Conservation (phyloP, 148 eudicot genomes). For the Oxyria digyna region DNA sequence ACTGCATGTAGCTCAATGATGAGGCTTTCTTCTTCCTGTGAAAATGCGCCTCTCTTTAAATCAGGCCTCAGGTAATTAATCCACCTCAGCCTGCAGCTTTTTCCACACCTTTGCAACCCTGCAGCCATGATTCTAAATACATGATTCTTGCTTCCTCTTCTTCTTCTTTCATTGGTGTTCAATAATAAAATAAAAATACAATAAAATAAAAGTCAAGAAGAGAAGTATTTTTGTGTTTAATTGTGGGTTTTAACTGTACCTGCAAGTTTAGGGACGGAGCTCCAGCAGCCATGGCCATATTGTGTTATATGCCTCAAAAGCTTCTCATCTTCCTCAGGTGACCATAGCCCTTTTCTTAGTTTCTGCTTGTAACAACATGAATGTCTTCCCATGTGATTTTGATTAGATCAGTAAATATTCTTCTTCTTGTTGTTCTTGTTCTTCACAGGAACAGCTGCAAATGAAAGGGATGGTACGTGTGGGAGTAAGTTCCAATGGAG, state of each 20-base stretch:
- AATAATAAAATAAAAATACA: too few species aligned
- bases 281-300: slow-evolving; percentile 63
- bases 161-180: not conserved
- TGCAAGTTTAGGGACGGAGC: slow-evolving; percentile 96
- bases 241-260: slow-evolving; percentile 19
- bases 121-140: not conserved
- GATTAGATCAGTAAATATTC: not conserved
- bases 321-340: slow-evolving; percentile 13
- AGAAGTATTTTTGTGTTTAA: not conserved
- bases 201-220: too few species aligned
- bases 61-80: slow-evolving; percentile 23
- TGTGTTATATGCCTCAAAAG: slow-evolving; percentile 1
- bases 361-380: slow-evolving; percentile 92
- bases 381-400: slow-evolving; percentile 61
- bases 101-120: slow-evolving; percentile 95
- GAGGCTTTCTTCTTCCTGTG: slow-evolving; percentile 70
- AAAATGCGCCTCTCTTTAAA: slow-evolving; percentile 86
- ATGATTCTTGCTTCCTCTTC: not conserved
- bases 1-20: slow-evolving; percentile 82
- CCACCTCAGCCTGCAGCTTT: slow-evolving; percentile 93
- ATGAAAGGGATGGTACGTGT: not conserved
- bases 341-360: slow-evolving; percentile 94
- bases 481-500: too few species aligned
- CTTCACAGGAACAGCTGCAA: not conserved
- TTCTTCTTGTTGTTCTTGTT: too few species aligned